Percentiles rank a stretch among this genome's conserved stretches.
Conservation (phyloP, 179 eudicot species). For the Beta corolliflora region DNA sequence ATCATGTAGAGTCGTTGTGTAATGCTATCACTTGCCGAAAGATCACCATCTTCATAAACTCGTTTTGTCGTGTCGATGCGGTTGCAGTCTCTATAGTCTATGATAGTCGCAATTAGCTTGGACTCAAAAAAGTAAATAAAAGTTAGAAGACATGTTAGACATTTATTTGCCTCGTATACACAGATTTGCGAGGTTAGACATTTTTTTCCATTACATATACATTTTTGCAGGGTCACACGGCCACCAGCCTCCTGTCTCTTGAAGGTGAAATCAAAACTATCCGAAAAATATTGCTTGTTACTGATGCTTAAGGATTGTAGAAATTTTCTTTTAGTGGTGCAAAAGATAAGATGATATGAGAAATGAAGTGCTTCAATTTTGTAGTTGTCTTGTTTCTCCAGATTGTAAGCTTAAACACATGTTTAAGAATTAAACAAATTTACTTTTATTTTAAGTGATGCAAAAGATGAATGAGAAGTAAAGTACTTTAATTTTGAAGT, state of each 20-base stretch:
- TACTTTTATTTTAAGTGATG: too few relatives aligned
- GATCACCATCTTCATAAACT: neutral
- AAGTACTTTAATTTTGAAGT: too few relatives aligned
- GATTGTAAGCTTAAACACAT: neutral
- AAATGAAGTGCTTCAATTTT: too few relatives aligned
- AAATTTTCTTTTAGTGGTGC: too few relatives aligned
- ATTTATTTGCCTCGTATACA: constrained; percentile 10
- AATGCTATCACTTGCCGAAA: constrained; percentile 2
- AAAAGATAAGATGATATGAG: too few relatives aligned
- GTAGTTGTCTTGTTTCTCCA: neutral
- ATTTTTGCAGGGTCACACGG: neutral
- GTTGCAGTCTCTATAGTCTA: neutral
- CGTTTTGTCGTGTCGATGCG: neutral
- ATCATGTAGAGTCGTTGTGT: constrained; percentile 54
- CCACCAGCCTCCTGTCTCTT: neutral
- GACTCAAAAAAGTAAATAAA: constrained; percentile 11
- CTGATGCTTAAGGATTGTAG: too few relatives aligned
- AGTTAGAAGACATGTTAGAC: neutral
- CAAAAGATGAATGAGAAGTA: too few relatives aligned
- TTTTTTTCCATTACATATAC: neutral
- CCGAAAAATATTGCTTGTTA: neutral
- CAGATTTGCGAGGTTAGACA: constrained; percentile 16
- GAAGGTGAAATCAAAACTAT: neutral
- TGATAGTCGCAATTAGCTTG: neutral
- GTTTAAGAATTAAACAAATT: too few relatives aligned